phyloP scores from a whole-genome alignment of 345 rosid species.

The Eucalyptus albens region DNA sequence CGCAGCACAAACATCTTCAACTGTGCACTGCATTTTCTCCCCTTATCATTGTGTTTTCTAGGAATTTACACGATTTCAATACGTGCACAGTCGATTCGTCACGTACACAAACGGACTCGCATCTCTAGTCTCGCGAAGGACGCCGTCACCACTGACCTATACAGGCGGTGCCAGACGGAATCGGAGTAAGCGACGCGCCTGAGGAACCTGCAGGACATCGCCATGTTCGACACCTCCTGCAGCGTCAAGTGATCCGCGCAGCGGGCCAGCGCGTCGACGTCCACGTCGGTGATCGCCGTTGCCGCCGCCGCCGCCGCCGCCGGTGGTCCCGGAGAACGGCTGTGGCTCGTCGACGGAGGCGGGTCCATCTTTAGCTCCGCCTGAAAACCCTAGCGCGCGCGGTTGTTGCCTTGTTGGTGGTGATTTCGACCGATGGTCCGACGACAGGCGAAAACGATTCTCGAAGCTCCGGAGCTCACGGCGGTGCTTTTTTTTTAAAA shows the following conservation, averaged over 20 bases:
- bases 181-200: conserved; percentile 32
- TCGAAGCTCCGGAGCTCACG: background rate
- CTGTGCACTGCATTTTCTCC: background rate
- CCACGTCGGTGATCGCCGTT: conserved; percentile 25
- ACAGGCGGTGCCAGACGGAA: conserved; percentile 34
- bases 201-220: conserved; percentile 39
- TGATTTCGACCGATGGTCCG: background rate
- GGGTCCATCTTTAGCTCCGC: background rate
- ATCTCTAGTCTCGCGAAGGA: background rate
- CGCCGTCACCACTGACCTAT: conserved; percentile 8
- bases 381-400: background rate
- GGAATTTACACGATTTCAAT: background rate
- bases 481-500: too few species aligned
- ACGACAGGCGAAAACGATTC: background rate
- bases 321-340: background rate
- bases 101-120: background rate
- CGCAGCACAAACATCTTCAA: background rate
- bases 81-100: background rate
- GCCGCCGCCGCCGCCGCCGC: background rate
- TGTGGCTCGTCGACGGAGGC: background rate
- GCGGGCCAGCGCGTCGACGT: conserved; percentile 35
- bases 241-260: conserved; percentile 31
- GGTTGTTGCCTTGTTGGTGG: background rate
- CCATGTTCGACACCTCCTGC: conserved; percentile 30
- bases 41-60: background rate